A percentile compares a stretch with the other conserved stretches of the same genome.
phyloP scores from a whole-genome alignment of 371 early-diverging fungal genomes.

The Rhizopus microsporus region DNA sequence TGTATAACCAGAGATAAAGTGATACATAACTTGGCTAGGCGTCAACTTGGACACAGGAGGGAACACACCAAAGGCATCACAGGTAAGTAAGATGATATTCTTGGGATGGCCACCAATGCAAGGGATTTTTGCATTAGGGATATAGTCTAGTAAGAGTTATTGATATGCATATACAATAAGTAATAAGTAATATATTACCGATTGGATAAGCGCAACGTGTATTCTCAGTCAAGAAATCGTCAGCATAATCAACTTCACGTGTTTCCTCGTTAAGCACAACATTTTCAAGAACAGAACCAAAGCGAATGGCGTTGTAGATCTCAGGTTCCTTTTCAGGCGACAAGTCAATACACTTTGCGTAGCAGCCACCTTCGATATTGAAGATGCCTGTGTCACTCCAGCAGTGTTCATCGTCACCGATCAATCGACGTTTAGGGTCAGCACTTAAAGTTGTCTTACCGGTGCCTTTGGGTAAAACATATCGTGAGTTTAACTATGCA shows the following conservation, averaged over 20 bases:
- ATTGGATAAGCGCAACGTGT: slow-evolving; percentile 98
- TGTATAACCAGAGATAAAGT: slow-evolving; percentile 93
- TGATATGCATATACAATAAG: too few species aligned
- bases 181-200: slow-evolving; percentile 2
- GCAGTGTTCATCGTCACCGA: slow-evolving; percentile 99
- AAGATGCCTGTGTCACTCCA: slow-evolving; percentile 96
- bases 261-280: slow-evolving; percentile 84
- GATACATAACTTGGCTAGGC: slow-evolving; percentile 94
- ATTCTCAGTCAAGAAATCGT: slow-evolving; percentile 90
- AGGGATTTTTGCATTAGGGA: slow-evolving; percentile 95
- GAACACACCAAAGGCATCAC: slow-evolving; percentile 97
- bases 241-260: slow-evolving; percentile 87
- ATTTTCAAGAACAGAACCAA: slow-evolving; percentile 95
- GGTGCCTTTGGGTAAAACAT: slow-evolving; percentile 42
- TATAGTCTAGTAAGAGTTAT: slow-evolving; percentile 54
- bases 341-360: slow-evolving; percentile 95
- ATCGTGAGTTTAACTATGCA: too few species aligned
- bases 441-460: slow-evolving; percentile 98
- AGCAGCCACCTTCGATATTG: slow-evolving; percentile 99
- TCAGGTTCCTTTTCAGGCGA: slow-evolving; percentile 97
- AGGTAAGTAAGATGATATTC: slow-evolving; percentile 96
- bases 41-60: slow-evolving; percentile 94
- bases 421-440: slow-evolving; percentile 89
- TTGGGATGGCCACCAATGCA: slow-evolving; percentile 93
- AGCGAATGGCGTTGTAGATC: slow-evolving; percentile 94